A percentile compares a stretch with the other conserved stretches of the same genome.
phyloP scores from a whole-genome alignment of 768 basidiomycete species.

The Mrakia frigida region DNA sequence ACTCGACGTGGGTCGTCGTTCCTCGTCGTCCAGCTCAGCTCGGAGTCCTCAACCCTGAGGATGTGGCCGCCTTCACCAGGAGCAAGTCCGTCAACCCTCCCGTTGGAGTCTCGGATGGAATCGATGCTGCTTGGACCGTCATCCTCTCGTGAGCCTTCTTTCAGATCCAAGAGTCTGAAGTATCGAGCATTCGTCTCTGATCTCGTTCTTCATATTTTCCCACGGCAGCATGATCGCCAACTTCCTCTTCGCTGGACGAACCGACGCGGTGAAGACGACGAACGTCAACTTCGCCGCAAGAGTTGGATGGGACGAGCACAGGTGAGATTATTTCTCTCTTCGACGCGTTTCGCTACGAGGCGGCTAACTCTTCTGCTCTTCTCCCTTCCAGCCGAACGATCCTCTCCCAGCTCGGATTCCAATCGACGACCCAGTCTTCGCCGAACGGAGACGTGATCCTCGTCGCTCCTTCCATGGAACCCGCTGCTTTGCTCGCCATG shows the following conservation, averaged over 20 bases:
- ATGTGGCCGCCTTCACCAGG: conserved; percentile 12
- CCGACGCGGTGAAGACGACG: conserved; percentile 12
- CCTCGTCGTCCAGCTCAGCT: conserved; percentile 1
- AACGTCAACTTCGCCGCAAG: conserved; percentile 20
- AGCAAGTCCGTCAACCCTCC: conserved; percentile 13
- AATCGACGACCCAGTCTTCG: neutral
- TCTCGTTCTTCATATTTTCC: neutral
- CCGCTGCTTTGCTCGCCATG: neutral
- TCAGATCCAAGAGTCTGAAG: neutral
- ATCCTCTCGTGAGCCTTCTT: conserved; percentile 22
- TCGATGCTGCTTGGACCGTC: conserved; percentile 16
- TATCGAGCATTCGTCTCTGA: neutral
- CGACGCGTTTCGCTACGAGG: too few species aligned
- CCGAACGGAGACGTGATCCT: neutral
- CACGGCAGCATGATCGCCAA: conserved; percentile 25
- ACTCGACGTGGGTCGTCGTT: conserved; percentile 15
- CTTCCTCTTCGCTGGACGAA: conserved; percentile 10
- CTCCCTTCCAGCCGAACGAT: neutral
- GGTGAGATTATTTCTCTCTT: neutral
- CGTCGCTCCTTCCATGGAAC: conserved; percentile 11
- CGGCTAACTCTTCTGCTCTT: too few species aligned
- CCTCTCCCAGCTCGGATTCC: conserved; percentile 12
- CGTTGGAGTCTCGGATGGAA: conserved; percentile 8
- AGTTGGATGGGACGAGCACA: conserved; percentile 24
- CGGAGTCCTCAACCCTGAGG: conserved; percentile 7